Base-by-base conservation (phyloP, 192 early-diverging fungal species). In the Coemansia sp. region DNA sequence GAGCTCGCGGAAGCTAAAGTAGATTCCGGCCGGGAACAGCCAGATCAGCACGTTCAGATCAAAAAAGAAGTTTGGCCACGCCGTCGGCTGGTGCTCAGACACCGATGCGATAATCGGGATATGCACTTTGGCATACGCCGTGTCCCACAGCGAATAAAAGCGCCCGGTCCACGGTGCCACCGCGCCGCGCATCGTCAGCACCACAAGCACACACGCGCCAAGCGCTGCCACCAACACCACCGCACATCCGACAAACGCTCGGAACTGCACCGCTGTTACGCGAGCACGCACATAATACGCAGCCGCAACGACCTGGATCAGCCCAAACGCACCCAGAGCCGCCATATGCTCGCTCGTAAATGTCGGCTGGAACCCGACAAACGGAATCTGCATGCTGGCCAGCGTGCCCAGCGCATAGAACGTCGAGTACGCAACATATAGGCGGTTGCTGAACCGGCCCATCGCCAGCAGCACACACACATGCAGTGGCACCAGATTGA, bases 51-150 rank as follows among this genome's bases (percentile, higher is more conserved):
- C 83, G 59, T 98, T 90, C 25, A 99, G 85, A 73, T 99, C 98
- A 79, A 99, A 98, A 84, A 98, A 98, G 85, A 98, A 98, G 22
- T 95, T 93, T 10, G 98, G 88, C 98, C 98, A 99, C 0, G 98
- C 87, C 4, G 98, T 98, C 21, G 98, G 98, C 76, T 98, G 98
- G 82, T 99, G 98, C 79, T 99, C 98, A 5, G 97, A 98, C 32
- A 99, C 98, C 19, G 98, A 99, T 0, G 98, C 98, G 73, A 99
- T 99, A 67, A 99, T 98, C 0, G 98, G 98, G 78, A 99, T 99
- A 69, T 98, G 89, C 57, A 91, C 94, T 84, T 98, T 98, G 57
- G 98, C 98, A 66, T 99, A 99, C n/a, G 93, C 94, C 8, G 98
- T 99, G 79, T 99, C 98, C 89, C 94, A 99, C 21, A 99, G 89